Conservation (phyloP, 306 rosid genomes). For the Rosa rugosa region DNA sequence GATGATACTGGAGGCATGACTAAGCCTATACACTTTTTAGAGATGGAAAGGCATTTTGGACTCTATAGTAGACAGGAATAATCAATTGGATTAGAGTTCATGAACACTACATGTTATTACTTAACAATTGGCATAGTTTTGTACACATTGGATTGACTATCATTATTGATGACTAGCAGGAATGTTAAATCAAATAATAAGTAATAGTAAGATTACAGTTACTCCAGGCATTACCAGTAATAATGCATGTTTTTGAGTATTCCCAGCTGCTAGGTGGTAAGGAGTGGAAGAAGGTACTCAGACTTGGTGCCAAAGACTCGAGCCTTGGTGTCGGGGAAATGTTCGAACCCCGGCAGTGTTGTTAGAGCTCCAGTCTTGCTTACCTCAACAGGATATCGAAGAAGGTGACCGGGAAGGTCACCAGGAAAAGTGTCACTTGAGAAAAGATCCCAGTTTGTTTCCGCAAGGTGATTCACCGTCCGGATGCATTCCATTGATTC, state of each 20-base stretch:
- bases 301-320: slow-evolving; percentile 34
- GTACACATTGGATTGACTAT: background rate
- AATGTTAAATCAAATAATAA: background rate
- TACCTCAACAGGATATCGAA: slow-evolving; percentile 48
- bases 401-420: slow-evolving; percentile 37
- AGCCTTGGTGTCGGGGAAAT: slow-evolving; percentile 58
- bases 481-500: slow-evolving; percentile 27
- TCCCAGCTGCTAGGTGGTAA: slow-evolving; percentile 38
- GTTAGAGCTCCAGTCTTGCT: slow-evolving; percentile 18
- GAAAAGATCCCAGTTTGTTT: slow-evolving; percentile 33
- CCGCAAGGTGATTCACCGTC: slow-evolving; percentile 18
- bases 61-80: background rate
- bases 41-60: background rate
- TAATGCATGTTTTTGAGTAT: background rate
- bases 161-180: background rate
- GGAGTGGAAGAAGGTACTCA: slow-evolving; percentile 38
- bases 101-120: background rate
- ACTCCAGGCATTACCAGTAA: background rate
- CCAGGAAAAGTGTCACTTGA: background rate
- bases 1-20: background rate
- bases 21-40: background rate
- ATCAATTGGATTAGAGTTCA: background rate
- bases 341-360: slow-evolving; percentile 26
- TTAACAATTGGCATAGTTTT: background rate
- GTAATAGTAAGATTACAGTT: background rate